Conservation (phyloP, 2,329 filamentous ascomycete species). For the Phialemonium atrogriseum region DNA sequence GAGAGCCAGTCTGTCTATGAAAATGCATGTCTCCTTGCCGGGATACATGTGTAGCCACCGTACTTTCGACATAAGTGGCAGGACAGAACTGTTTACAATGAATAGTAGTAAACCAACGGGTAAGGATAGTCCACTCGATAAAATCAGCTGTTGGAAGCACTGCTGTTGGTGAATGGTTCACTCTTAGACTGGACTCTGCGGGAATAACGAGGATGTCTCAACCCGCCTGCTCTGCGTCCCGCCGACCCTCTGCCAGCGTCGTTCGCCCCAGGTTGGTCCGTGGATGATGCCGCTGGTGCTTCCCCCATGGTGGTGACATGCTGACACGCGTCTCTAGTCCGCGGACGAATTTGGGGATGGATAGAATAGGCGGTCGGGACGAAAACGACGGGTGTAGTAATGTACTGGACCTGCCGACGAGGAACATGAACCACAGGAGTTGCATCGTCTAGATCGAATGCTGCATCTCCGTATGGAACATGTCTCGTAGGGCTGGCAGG, state of each 20-base stretch:
- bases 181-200: conserved; percentile 40
- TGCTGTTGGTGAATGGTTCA: conserved; percentile 22
- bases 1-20: too few species aligned
- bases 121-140: not conserved
- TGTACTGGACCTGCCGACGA: conserved; percentile 10
- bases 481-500: conserved; percentile 13
- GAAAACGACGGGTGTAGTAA: conserved; percentile 12
- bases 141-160: not conserved
- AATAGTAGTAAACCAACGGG: not conserved
- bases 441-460: conserved; percentile 6
- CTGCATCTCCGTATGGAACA: conserved; percentile 8
- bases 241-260: too few species aligned
- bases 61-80: too few species aligned
- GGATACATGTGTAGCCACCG: too few species aligned
- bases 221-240: too few species aligned
- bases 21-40: too few species aligned
- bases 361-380: conserved; percentile 10
- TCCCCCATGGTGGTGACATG: conserved; percentile 14
- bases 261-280: too few species aligned
- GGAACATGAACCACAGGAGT: conserved; percentile 3
- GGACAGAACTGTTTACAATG: too few species aligned
- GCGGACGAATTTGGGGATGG: conserved; percentile 6
- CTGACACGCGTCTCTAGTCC: not conserved
- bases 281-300: too few species aligned
- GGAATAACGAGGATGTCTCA: conserved; percentile 25